A percentile compares a stretch with the other conserved stretches of the same genome.
Evolutionary conservation across 2,329 filamentous ascomycete species (phyloP).

Genomic region (Coniochaeta pulveracea): DNA sequence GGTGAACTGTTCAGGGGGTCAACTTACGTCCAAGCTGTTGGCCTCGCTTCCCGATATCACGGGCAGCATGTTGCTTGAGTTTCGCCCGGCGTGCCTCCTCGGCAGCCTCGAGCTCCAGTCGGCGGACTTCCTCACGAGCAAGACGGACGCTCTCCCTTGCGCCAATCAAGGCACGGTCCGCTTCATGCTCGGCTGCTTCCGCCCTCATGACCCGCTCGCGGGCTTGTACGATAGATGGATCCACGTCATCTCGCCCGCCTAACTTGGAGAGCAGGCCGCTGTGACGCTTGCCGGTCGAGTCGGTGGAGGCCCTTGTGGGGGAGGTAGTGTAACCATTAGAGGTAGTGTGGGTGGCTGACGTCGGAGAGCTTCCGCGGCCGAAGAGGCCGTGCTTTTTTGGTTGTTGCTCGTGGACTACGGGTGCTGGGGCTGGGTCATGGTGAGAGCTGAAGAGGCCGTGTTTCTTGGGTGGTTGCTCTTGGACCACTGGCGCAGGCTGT

Average conservation of each 20-base stretch:
- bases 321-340: constrained; percentile 12
- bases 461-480: constrained; percentile 13
- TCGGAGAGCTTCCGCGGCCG: constrained; percentile 4
- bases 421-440: constrained; percentile 5
- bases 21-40: constrained; percentile 57
- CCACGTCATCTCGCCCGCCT: constrained; percentile 36
- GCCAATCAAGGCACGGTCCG: constrained; percentile 51
- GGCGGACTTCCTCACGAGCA: constrained; percentile 51
- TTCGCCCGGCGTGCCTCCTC: constrained; percentile 54
- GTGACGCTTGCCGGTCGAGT: constrained; percentile 17
- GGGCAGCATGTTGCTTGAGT: constrained; percentile 57
- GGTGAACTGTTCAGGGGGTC: not conserved
- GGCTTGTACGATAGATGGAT: constrained; percentile 50
- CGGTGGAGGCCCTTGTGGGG: constrained; percentile 16
- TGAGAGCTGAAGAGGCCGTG: constrained; percentile 24
- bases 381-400: constrained; percentile 10
- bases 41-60: constrained; percentile 55
- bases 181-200: constrained; percentile 52
- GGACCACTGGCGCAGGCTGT: constrained; percentile 16
- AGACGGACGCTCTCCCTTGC: constrained; percentile 44
- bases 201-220: constrained; percentile 50
- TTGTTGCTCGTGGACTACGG: not conserved
- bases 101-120: constrained; percentile 52
- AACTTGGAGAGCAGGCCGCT: constrained; percentile 27
- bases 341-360: constrained; percentile 13